Conservation (phyloP, 176 grass and related monocot genomes). For the sorghum (Sorghum bicolor) region Sorghum_bicolor_NCBIv3 NC_012874.2:2787001-2787500, state of each 20-base stretch:
- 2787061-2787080: neutral
- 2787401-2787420: constrained; percentile 33
- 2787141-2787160: neutral
- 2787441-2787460: constrained; percentile 29
- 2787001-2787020: neutral
- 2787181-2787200: neutral
- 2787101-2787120: neutral
- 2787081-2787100: neutral
- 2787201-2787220: neutral
- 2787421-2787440: constrained; percentile 22
- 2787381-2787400: constrained; percentile 55
- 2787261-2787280: constrained; percentile 38
- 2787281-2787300: constrained; percentile 9
- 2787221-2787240: neutral
- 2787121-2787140: constrained; percentile 24
- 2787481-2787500: constrained; percentile 38
- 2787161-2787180: neutral
- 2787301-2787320: constrained; percentile 46
- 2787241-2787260: constrained; percentile 31
- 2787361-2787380: constrained; percentile 39
- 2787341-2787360: constrained; percentile 49
- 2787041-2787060: neutral
- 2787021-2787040: neutral
- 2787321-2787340: constrained; percentile 29
- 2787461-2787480: constrained; percentile 42